phyloP scores from a whole-genome alignment of 192 early-diverging fungal species.

The Podila clonocystis region DNA sequence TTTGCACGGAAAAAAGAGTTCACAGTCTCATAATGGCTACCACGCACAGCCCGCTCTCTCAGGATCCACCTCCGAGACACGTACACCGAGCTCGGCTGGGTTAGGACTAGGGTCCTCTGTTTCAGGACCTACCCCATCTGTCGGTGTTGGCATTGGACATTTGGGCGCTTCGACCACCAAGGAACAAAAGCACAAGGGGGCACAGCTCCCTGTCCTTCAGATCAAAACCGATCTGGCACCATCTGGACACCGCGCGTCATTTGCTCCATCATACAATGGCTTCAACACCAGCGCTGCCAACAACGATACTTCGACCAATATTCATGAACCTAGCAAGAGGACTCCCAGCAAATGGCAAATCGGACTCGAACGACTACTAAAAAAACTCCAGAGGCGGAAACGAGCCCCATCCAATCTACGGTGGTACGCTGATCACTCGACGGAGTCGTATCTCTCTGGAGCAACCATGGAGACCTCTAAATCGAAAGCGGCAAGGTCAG shows the following conservation, averaged over 20 bases:
- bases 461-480: slow-evolving; percentile 12
- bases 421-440: slow-evolving; percentile 39
- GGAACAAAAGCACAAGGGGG: slow-evolving; percentile 15
- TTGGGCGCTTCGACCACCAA: neutral
- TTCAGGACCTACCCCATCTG: slow-evolving; percentile 5
- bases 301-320: neutral
- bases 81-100: slow-evolving; percentile 1
- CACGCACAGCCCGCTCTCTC: neutral
- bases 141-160: neutral
- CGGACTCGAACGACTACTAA: slow-evolving; percentile 38
- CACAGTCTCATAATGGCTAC: neutral
- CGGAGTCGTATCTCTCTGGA: slow-evolving; percentile 25
- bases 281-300: neutral
- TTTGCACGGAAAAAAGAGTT: slow-evolving; percentile 5
- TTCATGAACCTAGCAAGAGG: slow-evolving; percentile 7
- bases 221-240: slow-evolving; percentile 39
- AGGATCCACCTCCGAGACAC: slow-evolving; percentile 2
- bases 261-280: neutral
- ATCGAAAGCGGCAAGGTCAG: neutral
- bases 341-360: slow-evolving; percentile 32
- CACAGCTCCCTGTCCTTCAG: slow-evolving; percentile 20
- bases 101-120: neutral
- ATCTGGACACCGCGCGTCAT: neutral
- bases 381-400: slow-evolving; percentile 43
- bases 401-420: slow-evolving; percentile 39